Conservation (phyloP, 2,329 filamentous ascomycete species). For the Fusarium piperis region DNA sequence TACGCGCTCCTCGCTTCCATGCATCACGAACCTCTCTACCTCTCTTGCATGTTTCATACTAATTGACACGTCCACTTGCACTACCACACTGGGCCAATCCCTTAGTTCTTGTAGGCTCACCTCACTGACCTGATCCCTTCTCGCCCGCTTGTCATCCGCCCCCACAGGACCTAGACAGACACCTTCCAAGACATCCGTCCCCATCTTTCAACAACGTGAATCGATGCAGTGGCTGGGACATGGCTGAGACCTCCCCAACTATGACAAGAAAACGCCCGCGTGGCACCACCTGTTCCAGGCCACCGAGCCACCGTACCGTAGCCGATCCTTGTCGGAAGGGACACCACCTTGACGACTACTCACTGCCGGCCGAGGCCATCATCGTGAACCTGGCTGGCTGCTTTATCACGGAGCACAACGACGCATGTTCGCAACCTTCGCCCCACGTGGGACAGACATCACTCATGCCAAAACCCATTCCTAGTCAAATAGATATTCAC, state of each 20-base stretch:
- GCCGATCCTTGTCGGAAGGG: background rate
- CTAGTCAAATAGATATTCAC: conserved; percentile 9
- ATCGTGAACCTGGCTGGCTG: conserved; percentile 7
- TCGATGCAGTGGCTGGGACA: conserved; percentile 8
- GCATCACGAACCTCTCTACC: background rate
- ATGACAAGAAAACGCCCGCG: conserved; percentile 1
- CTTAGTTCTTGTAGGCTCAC: too few relatives aligned
- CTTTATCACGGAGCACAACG: conserved; percentile 3
- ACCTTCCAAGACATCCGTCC: conserved; percentile 1
- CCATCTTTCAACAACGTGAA: conserved; percentile 2
- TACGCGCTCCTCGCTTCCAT: background rate
- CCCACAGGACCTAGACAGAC: background rate
- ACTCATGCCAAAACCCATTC: background rate
- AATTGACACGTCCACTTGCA: conserved; percentile 26
- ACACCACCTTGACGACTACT: background rate
- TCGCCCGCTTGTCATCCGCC: background rate
- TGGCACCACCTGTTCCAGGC: conserved; percentile 4
- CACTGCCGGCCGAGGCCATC: background rate
- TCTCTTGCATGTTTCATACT: conserved; percentile 27
- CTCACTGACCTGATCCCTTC: background rate
- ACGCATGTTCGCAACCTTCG: conserved; percentile 8
- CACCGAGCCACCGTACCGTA: background rate
- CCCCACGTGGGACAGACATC: conserved; percentile 2
- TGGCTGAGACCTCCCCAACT: conserved; percentile 10
- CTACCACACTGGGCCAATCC: conserved; percentile 5